These are phyloP conservation scores for Ophiostoma ips DNA, from an alignment of 2,329 filamentous ascomycete genomes.

Conservation along the genomic window DNA sequence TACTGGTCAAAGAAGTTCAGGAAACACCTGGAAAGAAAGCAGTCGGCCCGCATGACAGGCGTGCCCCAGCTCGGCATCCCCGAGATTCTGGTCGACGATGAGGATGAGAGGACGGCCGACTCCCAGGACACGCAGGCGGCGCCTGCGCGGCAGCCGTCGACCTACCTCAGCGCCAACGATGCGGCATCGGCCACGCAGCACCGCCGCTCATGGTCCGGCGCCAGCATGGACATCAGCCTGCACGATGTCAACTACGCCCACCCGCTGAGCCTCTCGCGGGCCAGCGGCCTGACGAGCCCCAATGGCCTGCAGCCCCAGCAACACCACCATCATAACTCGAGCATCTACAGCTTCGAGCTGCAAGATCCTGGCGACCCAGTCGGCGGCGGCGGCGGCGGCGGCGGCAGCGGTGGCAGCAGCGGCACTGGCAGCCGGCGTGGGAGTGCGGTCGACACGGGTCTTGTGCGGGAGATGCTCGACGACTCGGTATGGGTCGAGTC, in stretches of 20 bases:
- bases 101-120: constrained; percentile 33
- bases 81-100: constrained; percentile 80
- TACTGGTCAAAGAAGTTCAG: constrained; percentile 79
- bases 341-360: constrained; percentile 46
- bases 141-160: constrained; percentile 14
- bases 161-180: constrained; percentile 25
- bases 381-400: no score
- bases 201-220: constrained; percentile 29
- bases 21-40: constrained; percentile 57
- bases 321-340: constrained; percentile 31
- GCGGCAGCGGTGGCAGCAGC: no score
- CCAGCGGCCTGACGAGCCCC: constrained; percentile 13
- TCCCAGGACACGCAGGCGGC: constrained; percentile 17
- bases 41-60: constrained; percentile 59
- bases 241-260: constrained; percentile 31
- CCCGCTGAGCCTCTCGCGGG: constrained; percentile 39
- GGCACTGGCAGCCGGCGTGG: constrained; percentile 40
- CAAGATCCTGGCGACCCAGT: constrained; percentile 29
- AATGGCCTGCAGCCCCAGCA: constrained; percentile 6
- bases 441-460: constrained; percentile 58
- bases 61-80: constrained; percentile 73
- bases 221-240: constrained; percentile 29
- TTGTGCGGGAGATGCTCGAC: constrained; percentile 73
- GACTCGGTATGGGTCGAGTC: constrained; percentile 89
- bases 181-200: constrained; percentile 13